These are phyloP conservation scores for Mycena maculata DNA, from an alignment of 768 basidiomycete genomes.

Conservation along the genomic window DNA sequence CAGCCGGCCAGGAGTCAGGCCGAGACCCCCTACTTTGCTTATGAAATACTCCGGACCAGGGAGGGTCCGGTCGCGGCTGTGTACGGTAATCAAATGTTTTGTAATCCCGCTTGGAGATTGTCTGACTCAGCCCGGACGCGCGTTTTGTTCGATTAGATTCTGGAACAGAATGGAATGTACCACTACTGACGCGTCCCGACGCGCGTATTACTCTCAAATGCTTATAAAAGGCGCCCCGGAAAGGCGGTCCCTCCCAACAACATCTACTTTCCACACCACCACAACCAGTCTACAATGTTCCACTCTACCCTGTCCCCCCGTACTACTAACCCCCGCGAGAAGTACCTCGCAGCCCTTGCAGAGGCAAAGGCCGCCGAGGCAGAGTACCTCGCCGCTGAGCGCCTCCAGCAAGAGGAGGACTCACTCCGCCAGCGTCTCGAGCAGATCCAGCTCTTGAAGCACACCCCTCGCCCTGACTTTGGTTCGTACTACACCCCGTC, in stretches of 20 bases:
- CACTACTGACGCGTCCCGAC: slow-evolving; percentile 37
- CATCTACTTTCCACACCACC: slow-evolving; percentile 9
- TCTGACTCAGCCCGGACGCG: background rate
- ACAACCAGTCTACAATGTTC: slow-evolving; percentile 33
- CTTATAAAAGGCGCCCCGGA: slow-evolving; percentile 36
- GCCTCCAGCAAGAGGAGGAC: slow-evolving; percentile 46
- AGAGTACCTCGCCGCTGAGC: slow-evolving; percentile 50
- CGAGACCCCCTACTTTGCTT: too few relatives aligned
- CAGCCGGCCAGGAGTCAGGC: too few relatives aligned
- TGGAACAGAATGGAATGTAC: background rate
- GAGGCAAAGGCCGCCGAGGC: slow-evolving; percentile 51
- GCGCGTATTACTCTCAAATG: slow-evolving; percentile 29
- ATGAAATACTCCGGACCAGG: too few relatives aligned
- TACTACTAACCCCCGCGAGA: slow-evolving; percentile 43
- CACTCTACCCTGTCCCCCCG: slow-evolving; percentile 18
- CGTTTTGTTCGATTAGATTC: slow-evolving; percentile 8
- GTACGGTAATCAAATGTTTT: background rate
- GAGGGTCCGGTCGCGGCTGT: background rate
- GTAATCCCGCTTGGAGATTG: background rate
- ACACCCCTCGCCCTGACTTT: slow-evolving; percentile 2
- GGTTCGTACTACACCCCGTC: slow-evolving; percentile 7
- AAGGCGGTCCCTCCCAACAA: background rate
- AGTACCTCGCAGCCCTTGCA: slow-evolving; percentile 52
- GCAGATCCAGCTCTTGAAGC: slow-evolving; percentile 38
- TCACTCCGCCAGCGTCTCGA: slow-evolving; percentile 41